Base-by-base conservation (phyloP, 129 eudicot genomes). In the Flaveria trinervia region DNA sequence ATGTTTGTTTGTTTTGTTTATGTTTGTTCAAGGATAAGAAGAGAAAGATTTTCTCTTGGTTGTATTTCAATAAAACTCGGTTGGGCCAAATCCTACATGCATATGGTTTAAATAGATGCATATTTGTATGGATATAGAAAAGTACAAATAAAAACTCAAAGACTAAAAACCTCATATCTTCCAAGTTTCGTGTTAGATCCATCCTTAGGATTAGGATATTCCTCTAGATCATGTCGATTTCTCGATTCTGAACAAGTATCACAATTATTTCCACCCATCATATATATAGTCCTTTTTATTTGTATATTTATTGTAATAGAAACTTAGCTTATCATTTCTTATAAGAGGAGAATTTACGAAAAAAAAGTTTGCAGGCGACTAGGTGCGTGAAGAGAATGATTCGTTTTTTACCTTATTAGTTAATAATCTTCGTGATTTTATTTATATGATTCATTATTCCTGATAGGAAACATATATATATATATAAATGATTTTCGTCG, bases 61-160 rank as follows among this genome's bases (percentile, higher is more conserved):
- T 57, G 65, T 8, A 57, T 57, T 30, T 16, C 49, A 65, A 7
- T 36, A 13, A 65, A 67, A 43, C 72, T 69, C 17, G 43, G 33
- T 69, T 69, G 57, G 23, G 41, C 57, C 73, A 30, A 46, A 69
- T 69, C 22, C 18, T 45, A 46, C 57, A 69, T 5, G 43, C 59
- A 6, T 69, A 23, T 69, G 22, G 46, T 45, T 69, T 69, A 22
- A 39, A 44, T 45, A 46, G 2, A 43, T 69, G 50, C 39, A 64
- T 33, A 75, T 18, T 75, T 75, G 33, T 44, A 75, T 75, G 20
- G 28, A 70, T 48, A 70, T 69, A 69, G 43, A 25, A 23, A 23
- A 69, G 0, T 6, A 5, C 14, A 25, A 23, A 48, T 49, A 26
- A 49, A 70, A 50, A 49, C 23, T 48, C 25, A n/a, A 69, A 13